phyloP scores from a whole-genome alignment of 2,329 filamentous ascomycete genomes.

The Talaromyces marneffei region DNA sequence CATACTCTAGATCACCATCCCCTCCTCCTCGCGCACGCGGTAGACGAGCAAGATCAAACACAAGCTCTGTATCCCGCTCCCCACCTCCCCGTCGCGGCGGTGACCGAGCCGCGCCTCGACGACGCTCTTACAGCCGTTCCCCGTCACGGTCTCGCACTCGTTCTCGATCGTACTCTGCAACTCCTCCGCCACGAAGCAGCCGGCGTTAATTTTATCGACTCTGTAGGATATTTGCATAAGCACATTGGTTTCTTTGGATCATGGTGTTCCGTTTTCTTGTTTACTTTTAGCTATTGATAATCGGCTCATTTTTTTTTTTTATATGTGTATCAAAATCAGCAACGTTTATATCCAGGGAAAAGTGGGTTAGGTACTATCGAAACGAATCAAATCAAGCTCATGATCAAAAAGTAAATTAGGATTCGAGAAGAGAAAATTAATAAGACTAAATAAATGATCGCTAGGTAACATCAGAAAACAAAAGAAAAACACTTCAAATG shows the following conservation, averaged over 20 bases:
- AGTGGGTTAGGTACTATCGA: not conserved
- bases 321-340: not conserved
- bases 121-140: constrained; percentile 41
- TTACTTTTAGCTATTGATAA: not conserved
- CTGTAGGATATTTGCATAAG: constrained; percentile 3
- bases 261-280: not conserved
- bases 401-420: not conserved
- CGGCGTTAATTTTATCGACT: not conserved
- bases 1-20: constrained; percentile 39
- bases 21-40: constrained; percentile 13
- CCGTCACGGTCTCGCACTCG: constrained; percentile 19
- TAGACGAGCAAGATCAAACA: constrained; percentile 22
- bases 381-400: not conserved
- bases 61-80: constrained; percentile 40
- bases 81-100: constrained; percentile 19
- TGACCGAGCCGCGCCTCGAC: constrained; percentile 2
- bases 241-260: not conserved
- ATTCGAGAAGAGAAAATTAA: not conserved
- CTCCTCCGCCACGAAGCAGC: constrained; percentile 6
- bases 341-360: not conserved
- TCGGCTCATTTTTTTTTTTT: not conserved
- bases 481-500: not conserved
- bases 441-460: not conserved
- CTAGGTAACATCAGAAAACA: not conserved
- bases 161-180: constrained; percentile 16